Conservation (phyloP, 345 rosid species). For the Moricandia moricandioides region DNA sequence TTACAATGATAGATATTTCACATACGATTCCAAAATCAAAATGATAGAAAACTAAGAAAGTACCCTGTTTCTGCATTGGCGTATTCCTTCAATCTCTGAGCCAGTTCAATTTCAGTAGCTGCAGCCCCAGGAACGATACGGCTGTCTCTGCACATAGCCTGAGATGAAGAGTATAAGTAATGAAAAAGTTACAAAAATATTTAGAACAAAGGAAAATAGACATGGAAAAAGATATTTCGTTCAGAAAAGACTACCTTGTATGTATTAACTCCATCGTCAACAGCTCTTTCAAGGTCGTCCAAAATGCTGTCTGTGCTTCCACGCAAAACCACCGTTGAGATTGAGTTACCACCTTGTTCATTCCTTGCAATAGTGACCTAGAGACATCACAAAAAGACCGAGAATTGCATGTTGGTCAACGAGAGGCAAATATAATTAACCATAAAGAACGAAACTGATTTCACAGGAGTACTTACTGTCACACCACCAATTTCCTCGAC, state of each 20-base stretch:
- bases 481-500: slow-evolving; percentile 96
- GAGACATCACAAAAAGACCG: slow-evolving; percentile 6
- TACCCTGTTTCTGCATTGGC: slow-evolving; percentile 95
- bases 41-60: background rate
- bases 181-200: background rate
- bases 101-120: slow-evolving; percentile 93
- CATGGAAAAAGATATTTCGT: background rate
- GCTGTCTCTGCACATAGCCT: slow-evolving; percentile 99
- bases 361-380: slow-evolving; percentile 85
- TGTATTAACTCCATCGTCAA: slow-evolving; percentile 98
- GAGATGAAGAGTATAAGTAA: slow-evolving; percentile 14
- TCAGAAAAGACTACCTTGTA: slow-evolving; percentile 65
- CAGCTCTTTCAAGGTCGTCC: slow-evolving; percentile 99
- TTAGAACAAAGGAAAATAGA: background rate
- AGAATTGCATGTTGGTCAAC: background rate
- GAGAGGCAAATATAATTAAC: background rate
- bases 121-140: slow-evolving; percentile 94
- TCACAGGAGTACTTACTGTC: slow-evolving; percentile 56
- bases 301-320: slow-evolving; percentile 96
- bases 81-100: slow-evolving; percentile 86
- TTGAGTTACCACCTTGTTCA: slow-evolving; percentile 91
- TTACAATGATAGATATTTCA: background rate
- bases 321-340: slow-evolving; percentile 82
- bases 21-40: background rate
- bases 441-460: background rate